These are phyloP conservation scores for Fusarium penzigii DNA, from an alignment of 2,329 filamentous ascomycete species.

Conservation along the genomic window DNA sequence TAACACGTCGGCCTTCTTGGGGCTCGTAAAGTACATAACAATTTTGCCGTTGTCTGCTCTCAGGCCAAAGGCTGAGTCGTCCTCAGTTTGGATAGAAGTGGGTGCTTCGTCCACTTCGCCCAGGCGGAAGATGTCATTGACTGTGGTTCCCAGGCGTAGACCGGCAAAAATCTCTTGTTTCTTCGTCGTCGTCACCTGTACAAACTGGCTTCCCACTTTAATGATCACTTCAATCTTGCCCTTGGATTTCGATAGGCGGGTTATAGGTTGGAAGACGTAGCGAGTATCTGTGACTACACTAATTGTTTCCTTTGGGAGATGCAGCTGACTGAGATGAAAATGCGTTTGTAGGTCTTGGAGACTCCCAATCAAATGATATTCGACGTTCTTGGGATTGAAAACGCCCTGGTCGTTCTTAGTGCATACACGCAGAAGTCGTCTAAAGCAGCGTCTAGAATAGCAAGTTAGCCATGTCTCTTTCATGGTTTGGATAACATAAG, in stretches of 20 bases:
- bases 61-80: conserved; percentile 67
- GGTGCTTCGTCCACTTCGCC: conserved; percentile 68
- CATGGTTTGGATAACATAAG: background rate
- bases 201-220: conserved; percentile 68
- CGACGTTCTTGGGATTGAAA: conserved; percentile 65
- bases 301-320: conserved; percentile 70
- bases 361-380: conserved; percentile 66
- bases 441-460: conserved; percentile 56
- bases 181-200: conserved; percentile 68
- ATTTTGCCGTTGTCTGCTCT: conserved; percentile 70
- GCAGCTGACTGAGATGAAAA: conserved; percentile 66
- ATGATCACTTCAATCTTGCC: conserved; percentile 71
- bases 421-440: conserved; percentile 61
- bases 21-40: conserved; percentile 71
- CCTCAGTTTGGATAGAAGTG: conserved; percentile 63
- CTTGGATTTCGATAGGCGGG: conserved; percentile 65
- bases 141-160: conserved; percentile 60
- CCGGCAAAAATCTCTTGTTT: conserved; percentile 68
- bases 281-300: conserved; percentile 67
- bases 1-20: conserved; percentile 63
- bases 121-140: conserved; percentile 71
- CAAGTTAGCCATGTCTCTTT: conserved; percentile 2
- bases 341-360: conserved; percentile 65
- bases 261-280: conserved; percentile 66
- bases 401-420: conserved; percentile 60